A percentile compares a stretch with the other conserved stretches of the same genome.
phyloP scores from a whole-genome alignment of 345 rosid species.

The Cochlearia excelsa region DNA sequence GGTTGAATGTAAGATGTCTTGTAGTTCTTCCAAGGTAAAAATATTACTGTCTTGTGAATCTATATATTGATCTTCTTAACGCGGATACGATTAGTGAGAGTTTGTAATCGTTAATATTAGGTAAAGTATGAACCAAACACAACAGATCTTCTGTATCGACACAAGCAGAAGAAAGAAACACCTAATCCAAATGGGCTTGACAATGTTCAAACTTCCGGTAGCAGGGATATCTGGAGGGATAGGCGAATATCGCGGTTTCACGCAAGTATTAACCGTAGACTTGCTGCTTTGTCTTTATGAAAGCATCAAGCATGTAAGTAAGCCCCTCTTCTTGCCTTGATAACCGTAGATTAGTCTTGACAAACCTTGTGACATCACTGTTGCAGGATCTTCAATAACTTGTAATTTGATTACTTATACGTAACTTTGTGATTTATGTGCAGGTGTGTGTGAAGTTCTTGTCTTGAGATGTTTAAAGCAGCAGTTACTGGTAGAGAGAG shows the following conservation, averaged over 20 bases:
- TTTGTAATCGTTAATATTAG: constrained; percentile 40
- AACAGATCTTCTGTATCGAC: constrained; percentile 73
- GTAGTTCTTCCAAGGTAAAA: constrained; percentile 86
- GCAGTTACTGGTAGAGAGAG: too few relatives aligned
- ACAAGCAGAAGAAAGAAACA: constrained; percentile 38
- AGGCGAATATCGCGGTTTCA: constrained; percentile 33
- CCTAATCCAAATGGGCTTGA: constrained; percentile 4
- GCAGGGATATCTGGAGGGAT: constrained; percentile 30
- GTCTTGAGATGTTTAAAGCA: too few relatives aligned
- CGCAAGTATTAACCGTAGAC: constrained; percentile 31
- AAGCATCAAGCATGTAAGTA: neutral
- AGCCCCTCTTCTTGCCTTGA: neutral
- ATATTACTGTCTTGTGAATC: neutral
- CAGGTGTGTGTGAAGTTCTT: too few relatives aligned
- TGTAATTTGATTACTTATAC: too few relatives aligned
- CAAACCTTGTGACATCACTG: too few relatives aligned
- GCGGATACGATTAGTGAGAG: constrained; percentile 3
- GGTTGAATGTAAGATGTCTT: constrained; percentile 70
- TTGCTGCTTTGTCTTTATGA: constrained; percentile 5
- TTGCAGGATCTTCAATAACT: too few relatives aligned
- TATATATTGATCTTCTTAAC: neutral
- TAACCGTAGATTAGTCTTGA: too few relatives aligned
- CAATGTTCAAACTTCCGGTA: neutral
- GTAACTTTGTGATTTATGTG: too few relatives aligned
- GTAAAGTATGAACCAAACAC: constrained; percentile 81